Base-by-base conservation (phyloP, 1,284 basidiomycete genomes). In the Microbotryum scabiosae region DNA sequence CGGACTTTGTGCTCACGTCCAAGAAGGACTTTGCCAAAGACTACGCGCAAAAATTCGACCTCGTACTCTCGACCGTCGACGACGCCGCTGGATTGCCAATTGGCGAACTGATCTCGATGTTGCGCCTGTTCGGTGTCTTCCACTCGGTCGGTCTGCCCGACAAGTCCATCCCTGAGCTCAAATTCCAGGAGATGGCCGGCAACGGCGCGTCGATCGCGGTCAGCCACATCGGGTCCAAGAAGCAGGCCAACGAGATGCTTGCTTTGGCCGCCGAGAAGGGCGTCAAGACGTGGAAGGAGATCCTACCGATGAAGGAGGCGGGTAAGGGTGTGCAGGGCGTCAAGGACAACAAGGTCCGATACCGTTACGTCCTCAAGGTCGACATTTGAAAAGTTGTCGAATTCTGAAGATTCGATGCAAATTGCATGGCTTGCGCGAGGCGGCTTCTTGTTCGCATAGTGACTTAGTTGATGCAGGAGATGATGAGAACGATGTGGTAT, bases 191-290 rank as follows among this genome's bases (percentile, higher is more conserved):
- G 55, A 69, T 78, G 56, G 74, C 75, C 30, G 73, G 71, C 18
- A 78, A 78, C 67, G 78, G 76, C 10, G 70, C 71, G 46, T 61
- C 71, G 18, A 68, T 81, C 53, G 78, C 78, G 28, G 79, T 78
- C 23, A 77, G 75, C 49, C 78, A 82, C 73, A 82, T 86, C 25
- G 65, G 65, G 9, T 47, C 77, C 73, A 84, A 83, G 76, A 78
- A 79, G 63, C 84, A 86, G 70, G 81, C 78, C 21, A 69, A 81
- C 21, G 77, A 78, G 59, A 85, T 85, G 84, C 75, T 84, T 45
- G 70, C 82, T 63, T 76, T 85, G 20, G 82, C 82, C 6, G 79
- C 78, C 6, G 76, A 83, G 67, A 82, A 84, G 73, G 73, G 75
- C 18, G 75, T 75, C 59, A 56, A 72, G 67, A 72, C 74, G 7